Conservation (phyloP, 225 moss, liverwort and hornwort species). For the Anthoceros angustus region DNA sequence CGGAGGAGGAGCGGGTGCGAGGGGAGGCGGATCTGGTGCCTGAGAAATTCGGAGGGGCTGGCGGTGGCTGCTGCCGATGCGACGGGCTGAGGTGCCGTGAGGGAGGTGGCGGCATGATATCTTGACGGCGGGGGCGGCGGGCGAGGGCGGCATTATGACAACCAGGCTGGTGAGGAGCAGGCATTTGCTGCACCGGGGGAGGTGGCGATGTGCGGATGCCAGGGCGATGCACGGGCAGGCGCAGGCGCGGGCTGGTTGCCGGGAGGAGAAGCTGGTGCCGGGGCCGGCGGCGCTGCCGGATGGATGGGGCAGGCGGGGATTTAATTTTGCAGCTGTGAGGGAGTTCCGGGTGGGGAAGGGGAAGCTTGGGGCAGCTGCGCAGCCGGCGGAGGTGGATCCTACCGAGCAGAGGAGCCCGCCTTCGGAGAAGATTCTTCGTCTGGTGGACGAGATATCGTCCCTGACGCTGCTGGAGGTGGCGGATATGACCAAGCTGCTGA, state of each 20-base stretch:
- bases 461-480: constrained; percentile 83
- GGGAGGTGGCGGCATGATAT: not conserved
- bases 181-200: constrained; percentile 1
- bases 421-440: constrained; percentile 75
- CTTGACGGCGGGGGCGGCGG: not conserved
- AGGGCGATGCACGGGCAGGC: not conserved
- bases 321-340: not conserved
- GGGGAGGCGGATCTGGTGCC: too few relatives aligned
- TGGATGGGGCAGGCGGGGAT: not conserved
- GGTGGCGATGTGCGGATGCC: not conserved
- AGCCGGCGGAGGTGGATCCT: constrained; percentile 58
- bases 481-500: constrained; percentile 77
- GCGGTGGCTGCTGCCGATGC: not conserved
- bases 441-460: constrained; percentile 82
- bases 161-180: constrained; percentile 1
- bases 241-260: not conserved
- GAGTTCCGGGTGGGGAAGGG: not conserved
- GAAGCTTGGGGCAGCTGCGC: constrained; percentile 31
- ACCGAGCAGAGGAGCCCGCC: constrained; percentile 68
- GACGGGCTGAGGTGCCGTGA: not conserved
- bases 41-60: too few relatives aligned
- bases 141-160: constrained; percentile 2
- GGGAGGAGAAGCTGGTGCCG: not conserved
- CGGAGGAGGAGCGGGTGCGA: too few relatives aligned
- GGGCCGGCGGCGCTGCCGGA: not conserved